These are phyloP conservation scores for Neurospora sp. DNA, from an alignment of 495 filamentous ascomycete species.

Conservation along the genomic window DNA sequence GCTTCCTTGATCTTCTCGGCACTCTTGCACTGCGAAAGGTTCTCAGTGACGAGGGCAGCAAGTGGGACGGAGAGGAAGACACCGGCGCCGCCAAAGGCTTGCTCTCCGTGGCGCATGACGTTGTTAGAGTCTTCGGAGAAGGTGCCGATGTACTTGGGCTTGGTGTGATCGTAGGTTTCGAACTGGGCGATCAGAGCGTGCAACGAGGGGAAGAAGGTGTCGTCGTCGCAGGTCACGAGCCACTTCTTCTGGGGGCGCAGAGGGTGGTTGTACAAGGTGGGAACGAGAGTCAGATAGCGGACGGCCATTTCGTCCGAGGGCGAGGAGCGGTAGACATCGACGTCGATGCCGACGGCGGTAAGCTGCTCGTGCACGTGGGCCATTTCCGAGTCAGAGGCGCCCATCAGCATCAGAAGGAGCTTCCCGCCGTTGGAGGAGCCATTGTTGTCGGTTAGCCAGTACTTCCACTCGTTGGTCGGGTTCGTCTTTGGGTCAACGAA, in stretches of 20 bases:
- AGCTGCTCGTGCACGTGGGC: constrained; percentile 27
- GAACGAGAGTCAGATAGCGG: constrained; percentile 44
- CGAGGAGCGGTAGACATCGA: constrained; percentile 51
- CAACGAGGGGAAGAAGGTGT: constrained; percentile 64
- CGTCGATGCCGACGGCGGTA: constrained; percentile 46
- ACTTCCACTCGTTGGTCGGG: constrained; percentile 37
- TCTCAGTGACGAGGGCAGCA: constrained; percentile 47
- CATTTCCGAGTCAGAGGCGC: constrained; percentile 33
- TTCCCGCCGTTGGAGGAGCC: constrained; percentile 41
- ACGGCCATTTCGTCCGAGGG: constrained; percentile 51
- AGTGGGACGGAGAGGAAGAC: constrained; percentile 59
- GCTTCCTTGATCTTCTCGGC: constrained; percentile 39
- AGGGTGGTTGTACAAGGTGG: constrained; percentile 40
- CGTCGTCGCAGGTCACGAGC: constrained; percentile 63
- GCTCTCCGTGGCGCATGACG: constrained; percentile 55
- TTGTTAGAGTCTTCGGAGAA: constrained; percentile 61
- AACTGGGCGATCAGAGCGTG: constrained; percentile 44
- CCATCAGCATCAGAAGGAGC: constrained; percentile 32
- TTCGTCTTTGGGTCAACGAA: constrained; percentile 33
- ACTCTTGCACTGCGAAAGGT: constrained; percentile 45
- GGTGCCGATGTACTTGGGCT: constrained; percentile 56
- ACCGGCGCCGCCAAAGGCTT: constrained; percentile 64
- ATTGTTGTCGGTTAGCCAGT: constrained; percentile 39
- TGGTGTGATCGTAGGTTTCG: constrained; percentile 40
- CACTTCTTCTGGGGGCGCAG: constrained; percentile 46